Evolutionary conservation across 1,139 yeast species (phyloP), one percentile per base, ranked within the genome.

Genomic region (Groenewaldozyma sp.): DNA sequence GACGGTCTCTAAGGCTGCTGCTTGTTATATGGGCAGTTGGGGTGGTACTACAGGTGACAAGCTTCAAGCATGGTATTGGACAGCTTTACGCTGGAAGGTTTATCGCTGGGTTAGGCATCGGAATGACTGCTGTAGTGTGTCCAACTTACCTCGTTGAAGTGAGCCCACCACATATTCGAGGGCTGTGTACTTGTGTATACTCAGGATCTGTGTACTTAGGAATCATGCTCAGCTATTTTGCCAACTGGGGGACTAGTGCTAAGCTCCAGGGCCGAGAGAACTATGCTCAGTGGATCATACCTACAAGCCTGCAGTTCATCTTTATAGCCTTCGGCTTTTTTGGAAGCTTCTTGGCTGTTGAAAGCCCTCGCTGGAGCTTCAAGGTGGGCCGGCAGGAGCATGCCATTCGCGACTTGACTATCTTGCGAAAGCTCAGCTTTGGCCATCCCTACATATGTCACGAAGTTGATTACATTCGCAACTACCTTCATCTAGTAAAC

Each of bases 121-220:
- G 79, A 28, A 66, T 75, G 40, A 74, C 78, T 53, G 74, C 83
- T 2, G 70, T 81, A 31, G 68, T 75, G 37, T 70, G 79, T 28
- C 80, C 84, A 9, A 76, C 76, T 36, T 80, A 80, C 58, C 72
- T 79, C 41, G 67, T 81, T 16, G 88, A 81, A 53, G 68, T 78
- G 41, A 69, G 79, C 19, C 80, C 86, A 36, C 65, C 48, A 60
- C 67, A 48, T 62, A 69, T 54, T 67, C 78, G 70, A 78, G 86
- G 55, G 48, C 22, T 38, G n/a, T 42, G 41, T 11, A 40, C 40
- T 29, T 44, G 45, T 19, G 40, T 38, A 26, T 43, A 38, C 37
- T 37, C 35, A 28, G 36, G 44, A 33, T 37, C 40, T 31, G 35
- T 40, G 28, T 41, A 83, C 13, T 59, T 76, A 42, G 83, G 84